Evolutionary conservation across 768 basidiomycete genomes (phyloP).

Genomic region (Sarcomyxa edulis): DNA sequence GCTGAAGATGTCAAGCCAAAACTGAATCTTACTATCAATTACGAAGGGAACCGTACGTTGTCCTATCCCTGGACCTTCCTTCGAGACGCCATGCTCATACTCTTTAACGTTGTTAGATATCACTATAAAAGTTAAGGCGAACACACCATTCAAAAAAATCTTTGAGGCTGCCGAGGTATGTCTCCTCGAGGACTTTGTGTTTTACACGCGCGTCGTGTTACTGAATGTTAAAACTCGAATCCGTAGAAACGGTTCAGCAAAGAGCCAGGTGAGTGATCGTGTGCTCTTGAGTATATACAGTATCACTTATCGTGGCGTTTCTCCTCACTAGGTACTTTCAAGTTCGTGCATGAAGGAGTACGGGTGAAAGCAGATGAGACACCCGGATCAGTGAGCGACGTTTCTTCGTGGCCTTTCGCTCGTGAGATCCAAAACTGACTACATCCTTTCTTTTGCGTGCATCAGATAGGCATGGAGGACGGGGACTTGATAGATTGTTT

Average conservation of each 20-base stretch:
- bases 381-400: conserved; percentile 41
- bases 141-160: conserved; percentile 61
- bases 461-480: conserved; percentile 55
- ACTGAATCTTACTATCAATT: conserved; percentile 52
- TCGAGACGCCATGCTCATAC: conserved; percentile 1
- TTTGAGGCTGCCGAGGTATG: conserved; percentile 64
- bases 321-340: conserved; percentile 48
- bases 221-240: conserved; percentile 6
- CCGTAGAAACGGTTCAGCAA: conserved; percentile 54
- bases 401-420: conserved; percentile 1
- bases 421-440: background rate
- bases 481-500: conserved; percentile 58
- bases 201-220: background rate
- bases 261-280: conserved; percentile 41
- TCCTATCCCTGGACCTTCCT: background rate
- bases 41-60: conserved; percentile 45
- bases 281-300: conserved; percentile 1
- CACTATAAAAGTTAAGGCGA: conserved; percentile 61
- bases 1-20: conserved; percentile 66
- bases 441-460: background rate
- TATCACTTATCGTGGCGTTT: conserved; percentile 1
- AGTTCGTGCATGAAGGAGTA: conserved; percentile 52
- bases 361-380: conserved; percentile 45
- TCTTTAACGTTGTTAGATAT: conserved; percentile 34
- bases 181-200: conserved; percentile 4